Conservation (phyloP, 805 yeast genomes). For the Saccharomycopsis microspora region DNA sequence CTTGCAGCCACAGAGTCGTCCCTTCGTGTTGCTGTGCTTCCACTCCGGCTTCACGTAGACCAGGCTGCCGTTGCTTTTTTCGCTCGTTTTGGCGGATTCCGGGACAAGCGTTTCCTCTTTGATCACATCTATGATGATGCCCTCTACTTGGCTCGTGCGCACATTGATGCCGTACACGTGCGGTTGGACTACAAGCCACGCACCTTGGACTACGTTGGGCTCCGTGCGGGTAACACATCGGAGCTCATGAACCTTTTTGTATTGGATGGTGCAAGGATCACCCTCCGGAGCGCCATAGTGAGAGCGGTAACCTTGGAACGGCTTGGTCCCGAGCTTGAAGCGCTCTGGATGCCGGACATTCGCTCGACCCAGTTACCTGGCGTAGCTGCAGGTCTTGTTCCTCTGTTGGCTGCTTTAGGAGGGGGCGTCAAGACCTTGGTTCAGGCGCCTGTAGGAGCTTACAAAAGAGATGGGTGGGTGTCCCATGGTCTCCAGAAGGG, state of each 20-base stretch:
- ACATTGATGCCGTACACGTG: conserved; percentile 45
- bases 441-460: conserved; percentile 63
- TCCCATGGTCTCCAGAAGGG: conserved; percentile 68
- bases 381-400: conserved; percentile 74
- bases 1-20: conserved; percentile 62
- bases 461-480: conserved; percentile 59
- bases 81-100: conserved; percentile 70
- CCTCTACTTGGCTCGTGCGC: conserved; percentile 56
- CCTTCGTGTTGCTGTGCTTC: conserved; percentile 43
- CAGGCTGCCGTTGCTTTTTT: conserved; percentile 88
- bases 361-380: conserved; percentile 71
- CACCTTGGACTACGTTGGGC: conserved; percentile 72
- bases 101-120: conserved; percentile 54
- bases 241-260: conserved; percentile 85
- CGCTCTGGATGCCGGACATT: conserved; percentile 84
- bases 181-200: conserved; percentile 89
- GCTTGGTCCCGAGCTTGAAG: conserved; percentile 42
- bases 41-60: conserved; percentile 76
- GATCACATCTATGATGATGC: conserved; percentile 52
- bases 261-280: conserved; percentile 73
- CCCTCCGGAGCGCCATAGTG: conserved; percentile 46
- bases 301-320: conserved; percentile 63
- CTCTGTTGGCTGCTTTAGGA: conserved; percentile 71
- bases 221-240: conserved; percentile 74
- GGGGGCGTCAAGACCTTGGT: conserved; percentile 67